These are phyloP conservation scores for Corynespora cassiicola DNA, from an alignment of 2,329 filamentous ascomycete species.

Conservation along the genomic window DNA sequence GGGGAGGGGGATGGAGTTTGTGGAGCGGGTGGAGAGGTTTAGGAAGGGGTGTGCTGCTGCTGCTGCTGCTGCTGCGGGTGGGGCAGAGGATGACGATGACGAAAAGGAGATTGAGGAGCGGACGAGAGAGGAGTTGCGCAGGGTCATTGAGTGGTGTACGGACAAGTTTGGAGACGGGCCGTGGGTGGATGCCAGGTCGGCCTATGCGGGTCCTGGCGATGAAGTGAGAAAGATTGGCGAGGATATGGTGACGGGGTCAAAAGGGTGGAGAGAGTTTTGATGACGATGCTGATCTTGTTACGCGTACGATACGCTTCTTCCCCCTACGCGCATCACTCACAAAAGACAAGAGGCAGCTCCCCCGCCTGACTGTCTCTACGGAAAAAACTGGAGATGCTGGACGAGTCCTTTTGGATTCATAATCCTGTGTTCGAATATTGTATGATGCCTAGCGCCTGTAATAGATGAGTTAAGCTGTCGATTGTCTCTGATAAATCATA, in stretches of 20 bases:
- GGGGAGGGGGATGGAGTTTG: constrained; percentile 31
- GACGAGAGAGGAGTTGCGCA: constrained; percentile 47
- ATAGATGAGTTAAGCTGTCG: constrained; percentile 13
- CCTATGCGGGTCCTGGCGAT: constrained; percentile 50
- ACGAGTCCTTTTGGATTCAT: too few relatives aligned
- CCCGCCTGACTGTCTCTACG: too few relatives aligned
- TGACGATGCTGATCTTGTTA: too few relatives aligned
- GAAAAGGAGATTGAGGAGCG: constrained; percentile 34
- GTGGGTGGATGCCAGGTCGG: constrained; percentile 52
- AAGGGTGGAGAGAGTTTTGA: constrained; percentile 55
- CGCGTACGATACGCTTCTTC: too few relatives aligned
- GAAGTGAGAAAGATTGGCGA: constrained; percentile 50
- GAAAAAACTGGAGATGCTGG: too few relatives aligned
- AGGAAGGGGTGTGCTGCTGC: constrained; percentile 40
- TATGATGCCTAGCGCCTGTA: too few relatives aligned
- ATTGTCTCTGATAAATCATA: constrained; percentile 32
- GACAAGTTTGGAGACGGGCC: constrained; percentile 52
- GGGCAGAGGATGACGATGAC: constrained; percentile 20
- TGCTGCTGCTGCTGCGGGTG: too few relatives aligned
- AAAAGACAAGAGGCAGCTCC: too few relatives aligned
- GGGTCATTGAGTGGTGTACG: constrained; percentile 52
- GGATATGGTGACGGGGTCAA: constrained; percentile 53
- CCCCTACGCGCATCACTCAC: too few relatives aligned
- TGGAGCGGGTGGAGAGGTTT: constrained; percentile 47
- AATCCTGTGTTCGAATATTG: too few relatives aligned